These are phyloP conservation scores for Tetrapisispora arboricola DNA, from an alignment of 805 yeast genomes.

Conservation along the genomic window DNA sequence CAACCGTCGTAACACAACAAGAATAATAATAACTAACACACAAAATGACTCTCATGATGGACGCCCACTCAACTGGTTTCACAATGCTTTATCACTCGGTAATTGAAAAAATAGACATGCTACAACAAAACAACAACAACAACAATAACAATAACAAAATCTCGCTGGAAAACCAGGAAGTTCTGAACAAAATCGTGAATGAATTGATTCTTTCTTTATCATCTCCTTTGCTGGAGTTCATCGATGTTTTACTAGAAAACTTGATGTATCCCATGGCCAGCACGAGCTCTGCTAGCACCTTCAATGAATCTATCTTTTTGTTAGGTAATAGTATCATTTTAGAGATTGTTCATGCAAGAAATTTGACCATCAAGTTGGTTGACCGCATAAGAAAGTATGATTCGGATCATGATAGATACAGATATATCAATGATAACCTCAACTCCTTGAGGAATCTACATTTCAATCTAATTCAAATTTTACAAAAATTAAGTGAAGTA, in stretches of 20 bases:
- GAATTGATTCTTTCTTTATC: slow-evolving; percentile 14
- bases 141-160: not conserved
- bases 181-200: slow-evolving; percentile 4
- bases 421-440: not conserved
- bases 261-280: not conserved
- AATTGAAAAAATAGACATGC: too few relatives aligned
- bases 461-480: not conserved
- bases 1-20: too few relatives aligned
- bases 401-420: not conserved
- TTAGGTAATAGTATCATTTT: slow-evolving; percentile 1
- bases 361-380: not conserved
- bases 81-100: too few relatives aligned
- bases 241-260: slow-evolving; percentile 12
- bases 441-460: not conserved
- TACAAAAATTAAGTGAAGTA: not conserved
- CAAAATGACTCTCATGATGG: too few relatives aligned
- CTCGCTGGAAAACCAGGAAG: slow-evolving; percentile 1
- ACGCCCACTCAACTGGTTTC: slow-evolving; percentile 5
- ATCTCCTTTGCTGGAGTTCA: slow-evolving; percentile 19
- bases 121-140: not conserved
- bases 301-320: not conserved
- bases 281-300: not conserved
- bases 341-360: slow-evolving; percentile 2
- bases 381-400: not conserved
- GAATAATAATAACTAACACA: too few relatives aligned